These are phyloP conservation scores for Pachyrhizus erosus DNA, from an alignment of 306 rosid species.

Conservation along the genomic window DNA sequence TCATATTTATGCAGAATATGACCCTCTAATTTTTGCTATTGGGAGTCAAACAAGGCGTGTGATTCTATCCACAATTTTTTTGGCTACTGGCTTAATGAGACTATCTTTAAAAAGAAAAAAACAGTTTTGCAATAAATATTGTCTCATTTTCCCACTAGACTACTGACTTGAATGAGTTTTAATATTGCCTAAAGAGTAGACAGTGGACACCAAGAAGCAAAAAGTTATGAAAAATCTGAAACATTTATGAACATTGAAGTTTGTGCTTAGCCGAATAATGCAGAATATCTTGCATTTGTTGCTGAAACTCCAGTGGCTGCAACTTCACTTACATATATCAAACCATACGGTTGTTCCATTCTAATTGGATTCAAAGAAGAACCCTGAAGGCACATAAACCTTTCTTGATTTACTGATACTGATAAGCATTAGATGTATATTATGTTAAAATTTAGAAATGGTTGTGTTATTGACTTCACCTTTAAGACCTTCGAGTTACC, in stretches of 20 bases:
- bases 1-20: too few relatives aligned
- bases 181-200: not conserved
- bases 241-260: constrained; percentile 3
- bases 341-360: constrained; percentile 53
- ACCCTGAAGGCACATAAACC: constrained; percentile 53
- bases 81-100: not conserved
- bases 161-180: not conserved
- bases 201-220: not conserved
- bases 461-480: constrained; percentile 47
- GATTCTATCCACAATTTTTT: too few relatives aligned
- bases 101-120: not conserved
- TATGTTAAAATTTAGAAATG: not conserved
- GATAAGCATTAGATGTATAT: not conserved
- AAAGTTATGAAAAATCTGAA: constrained; percentile 21
- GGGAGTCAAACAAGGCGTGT: too few relatives aligned
- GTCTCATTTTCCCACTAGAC: too few relatives aligned
- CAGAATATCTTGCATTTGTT: constrained; percentile 66
- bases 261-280: not conserved
- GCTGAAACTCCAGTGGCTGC: constrained; percentile 59
- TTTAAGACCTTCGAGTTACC: constrained; percentile 67
- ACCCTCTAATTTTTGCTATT: too few relatives aligned
- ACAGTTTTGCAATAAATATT: too few relatives aligned
- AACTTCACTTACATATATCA: constrained; percentile 64
- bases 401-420: not conserved
- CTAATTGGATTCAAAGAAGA: constrained; percentile 67